Percentiles rank a stretch among this genome's conserved stretches.
phyloP scores from a whole-genome alignment of 805 yeast genomes.

The Candida lessepsii region DNA sequence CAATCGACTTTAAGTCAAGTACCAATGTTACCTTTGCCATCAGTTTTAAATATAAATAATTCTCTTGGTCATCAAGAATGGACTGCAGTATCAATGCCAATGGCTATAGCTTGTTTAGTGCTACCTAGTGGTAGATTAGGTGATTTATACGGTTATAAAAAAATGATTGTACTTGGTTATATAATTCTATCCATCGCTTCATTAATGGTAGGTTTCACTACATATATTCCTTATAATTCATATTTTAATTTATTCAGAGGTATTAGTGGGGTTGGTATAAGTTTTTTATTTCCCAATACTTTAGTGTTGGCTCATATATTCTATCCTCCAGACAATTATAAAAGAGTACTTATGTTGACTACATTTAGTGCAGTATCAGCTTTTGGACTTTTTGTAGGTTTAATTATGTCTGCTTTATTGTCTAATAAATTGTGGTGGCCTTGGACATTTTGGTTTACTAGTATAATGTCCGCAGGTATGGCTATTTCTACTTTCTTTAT shows the following conservation, averaged over 20 bases:
- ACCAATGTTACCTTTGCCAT: slow-evolving; percentile 18
- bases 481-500: slow-evolving; percentile 20
- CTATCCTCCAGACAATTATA: slow-evolving; percentile 22
- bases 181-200: slow-evolving; percentile 23
- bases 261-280: slow-evolving; percentile 34
- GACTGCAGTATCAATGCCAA: slow-evolving; percentile 33
- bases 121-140: slow-evolving; percentile 33
- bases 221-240: slow-evolving; percentile 19
- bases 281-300: slow-evolving; percentile 33
- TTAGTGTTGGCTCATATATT: slow-evolving; percentile 29
- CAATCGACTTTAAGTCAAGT: slow-evolving; percentile 21
- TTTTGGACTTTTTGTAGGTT: slow-evolving; percentile 28
- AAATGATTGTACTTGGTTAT: slow-evolving; percentile 24
- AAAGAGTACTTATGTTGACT: slow-evolving; percentile 22
- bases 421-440: slow-evolving; percentile 33
- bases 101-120: slow-evolving; percentile 36
- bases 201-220: slow-evolving; percentile 27
- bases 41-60: slow-evolving; percentile 22
- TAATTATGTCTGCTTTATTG: slow-evolving; percentile 26
- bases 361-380: slow-evolving; percentile 36
- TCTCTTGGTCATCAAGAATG: slow-evolving; percentile 30
- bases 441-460: slow-evolving; percentile 31
- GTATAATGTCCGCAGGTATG: slow-evolving; percentile 18
- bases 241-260: slow-evolving; percentile 31
- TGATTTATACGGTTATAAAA: slow-evolving; percentile 34